Percentiles rank a stretch among this genome's conserved stretches.
Evolutionary conservation across 2,329 filamentous ascomycete genomes (phyloP).

Genomic region (Cadophora sp.): DNA sequence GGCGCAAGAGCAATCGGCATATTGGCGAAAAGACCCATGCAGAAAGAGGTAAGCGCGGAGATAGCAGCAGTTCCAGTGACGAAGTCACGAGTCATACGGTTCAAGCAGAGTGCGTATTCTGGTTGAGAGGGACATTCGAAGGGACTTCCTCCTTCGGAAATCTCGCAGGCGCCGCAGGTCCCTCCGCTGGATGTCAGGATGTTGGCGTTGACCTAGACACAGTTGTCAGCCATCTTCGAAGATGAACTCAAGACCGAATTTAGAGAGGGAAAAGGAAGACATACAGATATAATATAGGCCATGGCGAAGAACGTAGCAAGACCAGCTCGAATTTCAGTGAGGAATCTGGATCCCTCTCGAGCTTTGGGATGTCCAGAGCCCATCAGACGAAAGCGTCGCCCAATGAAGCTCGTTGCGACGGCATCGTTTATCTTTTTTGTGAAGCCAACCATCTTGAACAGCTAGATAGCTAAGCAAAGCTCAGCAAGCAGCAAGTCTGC

Average conservation of each 20-base stretch:
- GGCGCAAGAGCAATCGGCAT: slow-evolving; percentile 74
- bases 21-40: slow-evolving; percentile 86
- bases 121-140: slow-evolving; percentile 49
- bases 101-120: slow-evolving; percentile 68
- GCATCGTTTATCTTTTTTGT: slow-evolving; percentile 28
- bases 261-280: slow-evolving; percentile 49
- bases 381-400: slow-evolving; percentile 80
- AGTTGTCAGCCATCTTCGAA: slow-evolving; percentile 19
- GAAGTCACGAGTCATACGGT: slow-evolving; percentile 65
- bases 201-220: slow-evolving; percentile 59
- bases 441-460: slow-evolving; percentile 17
- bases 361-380: slow-evolving; percentile 72
- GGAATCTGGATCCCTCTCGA: slow-evolving; percentile 71
- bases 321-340: slow-evolving; percentile 84
- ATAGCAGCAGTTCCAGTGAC: slow-evolving; percentile 88
- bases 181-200: slow-evolving; percentile 66
- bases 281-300: slow-evolving; percentile 76
- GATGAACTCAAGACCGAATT: slow-evolving; percentile 39
- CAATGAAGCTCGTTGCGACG: slow-evolving; percentile 70
- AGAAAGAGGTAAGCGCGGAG: slow-evolving; percentile 77
- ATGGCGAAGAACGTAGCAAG: slow-evolving; percentile 76
- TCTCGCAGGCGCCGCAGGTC: slow-evolving; percentile 26
- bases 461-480: neutral
- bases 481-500: neutral
- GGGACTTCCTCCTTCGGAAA: slow-evolving; percentile 37